Base-by-base conservation (phyloP, 2,329 filamentous ascomycete genomes). In the Thermoascus crustaceus region DNA sequence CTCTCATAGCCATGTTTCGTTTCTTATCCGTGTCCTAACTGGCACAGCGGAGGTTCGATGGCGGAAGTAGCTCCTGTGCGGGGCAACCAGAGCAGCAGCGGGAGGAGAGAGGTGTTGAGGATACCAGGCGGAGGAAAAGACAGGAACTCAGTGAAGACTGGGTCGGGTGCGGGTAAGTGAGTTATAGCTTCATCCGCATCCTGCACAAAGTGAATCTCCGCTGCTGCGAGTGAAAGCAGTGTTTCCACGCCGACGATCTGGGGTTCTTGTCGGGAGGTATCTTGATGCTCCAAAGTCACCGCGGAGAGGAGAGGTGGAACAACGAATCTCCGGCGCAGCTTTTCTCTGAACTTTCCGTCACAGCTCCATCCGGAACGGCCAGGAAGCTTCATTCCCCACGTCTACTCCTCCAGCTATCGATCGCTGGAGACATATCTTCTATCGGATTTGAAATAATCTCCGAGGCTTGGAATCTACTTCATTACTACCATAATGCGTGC, bases 1-100 rank as follows among this genome's bases (percentile, higher is more conserved):
- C 72, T 54, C 73, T 67, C 54, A 74, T 67, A 43, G 69, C 61
- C 68, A 74, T 71, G 6, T 52, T 62, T 34, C 25, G 30, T 19
- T 7, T 7, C 10, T 23, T 11, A 13, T 4, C 7, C 22, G 8
- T 10, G 4, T 3, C 11, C 18, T 16, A 16, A 29, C 10, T 9
- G n/a, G n/a, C 5, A 29, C 10, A 10, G 7, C 7, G 10, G 26
- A 13, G 9, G 14, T 29, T 10, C 6, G 16, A 16, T 29, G 4
- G 16, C 14, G 16, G 13, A 5, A 29, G 9, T 9, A 2, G 5
- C 26, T 29, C 23, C 5, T 38, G 38, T 39, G 45, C 38, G 43
- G 46, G 41, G 40, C 44, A 45, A 32, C 25, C 20, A 24, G 14
- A 14, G 23, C 32, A 36, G 17, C 26, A 11, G 10, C n/a, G n/a